Evolutionary conservation across 2,329 filamentous ascomycete species (phyloP), one percentile per base, ranked within the genome.

Genomic region (Polytolypa hystricis): DNA sequence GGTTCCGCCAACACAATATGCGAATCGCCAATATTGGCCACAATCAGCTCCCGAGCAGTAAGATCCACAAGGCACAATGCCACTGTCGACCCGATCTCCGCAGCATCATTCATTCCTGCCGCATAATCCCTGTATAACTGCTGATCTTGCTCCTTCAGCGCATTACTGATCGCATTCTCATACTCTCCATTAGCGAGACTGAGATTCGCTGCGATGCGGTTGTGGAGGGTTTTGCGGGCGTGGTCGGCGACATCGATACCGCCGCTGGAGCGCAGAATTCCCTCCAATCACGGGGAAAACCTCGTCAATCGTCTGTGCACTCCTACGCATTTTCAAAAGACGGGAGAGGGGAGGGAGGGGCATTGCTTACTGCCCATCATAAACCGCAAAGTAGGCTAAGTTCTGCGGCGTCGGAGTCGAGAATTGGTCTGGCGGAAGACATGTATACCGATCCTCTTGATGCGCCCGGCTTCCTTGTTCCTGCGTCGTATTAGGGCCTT

Each of bases 11-110:
- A 35, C 15, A 57, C 45, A 32, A 56, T 52, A 46, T 57, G 55
- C 30, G 56, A 58, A 41, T 59, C 56, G 9, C 56, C 56, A 7
- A 59, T 42, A 33, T 57, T 59, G 15, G 50, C 54, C 27, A 56
- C 49, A 3, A 57, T 35, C 36, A 58, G 30, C 11, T 58, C 46
- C 4, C 54, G 54, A 33, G 46, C 45, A 2, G 49, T 53, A 30
- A 58, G 38, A 35, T 59, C 56, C 26, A 57, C 38, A 18, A 58
- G 43, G 37, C 53, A 56, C 16, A 58, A n/a, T 5, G 55, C 54
- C 5, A 53, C 53, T 4, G 56, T 59, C 2, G 56, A 56, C 5
- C 56, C 56, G 11, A 53, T 47, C 2, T 54, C 36, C 2, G 53
- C 49, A 30, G 55, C 44, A 30, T 56, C 49, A 3, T 32, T 35